Percentiles rank a stretch among this genome's conserved stretches.
These are phyloP conservation scores for Zopfia rhizophila DNA, from an alignment of 2,329 filamentous ascomycete genomes.

Conservation along the genomic window DNA sequence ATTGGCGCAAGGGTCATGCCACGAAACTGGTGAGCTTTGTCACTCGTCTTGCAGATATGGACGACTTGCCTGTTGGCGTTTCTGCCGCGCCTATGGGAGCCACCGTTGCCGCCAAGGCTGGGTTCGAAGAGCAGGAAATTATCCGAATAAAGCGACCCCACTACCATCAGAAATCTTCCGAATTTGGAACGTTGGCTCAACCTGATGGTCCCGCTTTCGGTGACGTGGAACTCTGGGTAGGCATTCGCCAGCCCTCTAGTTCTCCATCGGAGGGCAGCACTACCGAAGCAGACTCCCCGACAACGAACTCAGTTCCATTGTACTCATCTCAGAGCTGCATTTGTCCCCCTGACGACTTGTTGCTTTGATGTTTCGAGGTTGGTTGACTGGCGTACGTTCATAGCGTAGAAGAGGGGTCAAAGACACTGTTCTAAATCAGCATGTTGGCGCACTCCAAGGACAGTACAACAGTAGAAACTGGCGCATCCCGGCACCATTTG, in stretches of 20 bases:
- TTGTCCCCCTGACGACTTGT: background rate
- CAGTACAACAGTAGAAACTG: no score
- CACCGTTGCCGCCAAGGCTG: constrained; percentile 33
- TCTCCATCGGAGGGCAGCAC: constrained; percentile 22
- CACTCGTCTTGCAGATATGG: constrained; percentile 36
- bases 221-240: constrained; percentile 30
- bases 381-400: no score
- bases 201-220: constrained; percentile 9
- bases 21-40: constrained; percentile 35
- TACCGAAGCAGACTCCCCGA: constrained; percentile 16
- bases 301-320: constrained; percentile 1
- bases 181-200: background rate
- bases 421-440: no score
- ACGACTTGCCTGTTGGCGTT: constrained; percentile 32
- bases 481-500: no score
- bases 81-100: constrained; percentile 39
- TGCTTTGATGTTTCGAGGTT: background rate
- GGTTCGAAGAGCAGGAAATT: constrained; percentile 37
- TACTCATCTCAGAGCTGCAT: background rate
- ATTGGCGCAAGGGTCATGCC: constrained; percentile 42
- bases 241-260: constrained; percentile 23
- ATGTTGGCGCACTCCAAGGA: no score
- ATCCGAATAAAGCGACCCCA: constrained; percentile 28
- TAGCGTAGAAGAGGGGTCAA: no score
- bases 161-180: no score